Base-by-base conservation (phyloP, 2,329 filamentous ascomycete species). In the Fusarium oxysporum region DNA sequence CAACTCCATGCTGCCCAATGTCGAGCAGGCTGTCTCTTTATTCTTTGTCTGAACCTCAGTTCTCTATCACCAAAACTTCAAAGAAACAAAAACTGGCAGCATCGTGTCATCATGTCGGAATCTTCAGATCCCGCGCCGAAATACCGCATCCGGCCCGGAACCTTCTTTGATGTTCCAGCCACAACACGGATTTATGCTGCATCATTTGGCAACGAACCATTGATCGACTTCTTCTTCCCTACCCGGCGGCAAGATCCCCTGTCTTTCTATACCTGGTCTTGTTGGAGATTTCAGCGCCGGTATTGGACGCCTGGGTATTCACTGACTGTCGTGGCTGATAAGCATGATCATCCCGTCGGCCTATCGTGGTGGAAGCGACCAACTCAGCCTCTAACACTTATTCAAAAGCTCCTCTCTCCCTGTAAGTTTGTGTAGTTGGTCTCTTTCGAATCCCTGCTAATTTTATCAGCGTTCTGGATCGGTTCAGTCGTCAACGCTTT, bases 221-320 rank as follows among this genome's bases (percentile, higher is more conserved):
- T 66, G 5, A 48, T 66, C 3, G 63, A 66, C 37, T 66, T 65
- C 5, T 43, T 66, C 9, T 66, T 65, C 4, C 63, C 63, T 1
- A 19, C 43, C 0, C 28, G 50, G 32, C 50, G 37, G 16, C 32
- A 45, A 1, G 51, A 66, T 7, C 51, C 64, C 3, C n/a, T 25
- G 3, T 59, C 64, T 1, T 66, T 65, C 13, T 59, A 51, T 14
- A 51, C 32, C 0, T 66, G 61, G 62, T 40, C 50, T 23, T 50
- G 44, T 19, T 44, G 64, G 12, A 57, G 61, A 37, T 51, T 51
- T 33, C 64, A 59, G n/a, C 35, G 44, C 17, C 61, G 64, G 3
- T 66, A 65, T 6, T 66, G 64, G 61, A 66, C 43, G 5, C 50
- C 41, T 5, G 61, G 64, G 6, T 59, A 65, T 23, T 66, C 51